Base-by-base conservation (phyloP, 2,329 filamentous ascomycete genomes). In the Penicillium sp. region DNA sequence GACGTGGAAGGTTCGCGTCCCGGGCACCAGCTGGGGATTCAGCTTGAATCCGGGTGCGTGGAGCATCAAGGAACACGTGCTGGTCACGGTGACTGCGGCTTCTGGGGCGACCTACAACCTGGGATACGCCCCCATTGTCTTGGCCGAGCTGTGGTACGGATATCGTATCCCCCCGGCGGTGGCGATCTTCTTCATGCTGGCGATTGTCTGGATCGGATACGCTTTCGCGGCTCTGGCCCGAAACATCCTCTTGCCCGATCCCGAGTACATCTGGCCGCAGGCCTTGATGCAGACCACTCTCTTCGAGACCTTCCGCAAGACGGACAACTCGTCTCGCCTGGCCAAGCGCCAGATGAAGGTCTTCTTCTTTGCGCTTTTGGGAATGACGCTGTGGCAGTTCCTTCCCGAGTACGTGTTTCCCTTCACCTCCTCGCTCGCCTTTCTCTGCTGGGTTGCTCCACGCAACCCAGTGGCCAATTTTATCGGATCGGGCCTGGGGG, bases 401-500 rank as follows among this genome's bases (percentile, higher is more conserved):
- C 63, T 83, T 0, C 80, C 80, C 0, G 80, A 83, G 58, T 83
- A 74, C 45, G 72, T 77, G 1, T 83, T 83, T 48, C 80, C 80
- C 0, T 77, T 83, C 60, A 68, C 81, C 1, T 77, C 75, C 6
- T 82, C 80, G 0, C 68, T 83, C 6, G 79, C 80, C 2, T 81
- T 83, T 43, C 70, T 83, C 4, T 84, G 81, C 65, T 83, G 80
- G 80, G 78, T 84, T 2, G 80, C 80, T 2, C 80, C 79, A 1
- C 70, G 71, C 12, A 83, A 81, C 54, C 62, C 72, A 2, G 71
- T 76, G 0, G 80, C 78, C 51, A 84, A 83, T 56, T 84, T 83
- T 54, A 66, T 83, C 13, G 80, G 80, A 1, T 75, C 76, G 4
- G 80, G 80, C 0, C 73, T 82, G n/a, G 80, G 80, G 4, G 80